Percentiles rank a stretch among this genome's conserved stretches.
These are phyloP conservation scores for Macrolepiota albuminosa DNA, from an alignment of 768 basidiomycete species.

Conservation along the genomic window DNA sequence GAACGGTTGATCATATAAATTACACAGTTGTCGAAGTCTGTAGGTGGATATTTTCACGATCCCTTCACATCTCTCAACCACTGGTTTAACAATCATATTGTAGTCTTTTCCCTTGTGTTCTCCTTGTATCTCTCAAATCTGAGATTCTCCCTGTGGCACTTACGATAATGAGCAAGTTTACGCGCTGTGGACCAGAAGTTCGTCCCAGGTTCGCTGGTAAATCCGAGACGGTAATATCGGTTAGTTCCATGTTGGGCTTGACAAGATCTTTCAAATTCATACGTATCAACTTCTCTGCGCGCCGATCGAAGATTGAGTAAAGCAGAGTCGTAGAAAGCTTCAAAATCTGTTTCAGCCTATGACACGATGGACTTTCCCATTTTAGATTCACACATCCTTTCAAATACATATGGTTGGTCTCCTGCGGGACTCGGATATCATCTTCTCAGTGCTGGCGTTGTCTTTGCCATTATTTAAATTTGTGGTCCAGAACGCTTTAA, in stretches of 20 bases:
- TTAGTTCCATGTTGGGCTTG: background rate
- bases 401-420: background rate
- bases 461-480: background rate
- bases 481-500: background rate
- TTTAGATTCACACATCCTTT: background rate
- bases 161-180: background rate
- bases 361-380: background rate
- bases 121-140: background rate
- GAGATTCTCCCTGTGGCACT: background rate
- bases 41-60: background rate
- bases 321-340: background rate
- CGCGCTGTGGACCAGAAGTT: background rate
- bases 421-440: background rate
- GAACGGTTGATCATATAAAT: constrained; percentile 14
- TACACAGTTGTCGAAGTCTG: background rate
- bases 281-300: background rate
- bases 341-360: background rate
- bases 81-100: background rate
- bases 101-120: background rate
- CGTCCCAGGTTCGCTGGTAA: background rate
- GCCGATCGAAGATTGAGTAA: background rate
- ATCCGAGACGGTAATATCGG: background rate
- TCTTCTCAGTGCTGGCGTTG: background rate
- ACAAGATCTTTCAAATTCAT: background rate
- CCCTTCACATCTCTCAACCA: background rate